Conservation (phyloP, 176 grass and related monocot species). For the Paspalum vaginatum region DNA sequence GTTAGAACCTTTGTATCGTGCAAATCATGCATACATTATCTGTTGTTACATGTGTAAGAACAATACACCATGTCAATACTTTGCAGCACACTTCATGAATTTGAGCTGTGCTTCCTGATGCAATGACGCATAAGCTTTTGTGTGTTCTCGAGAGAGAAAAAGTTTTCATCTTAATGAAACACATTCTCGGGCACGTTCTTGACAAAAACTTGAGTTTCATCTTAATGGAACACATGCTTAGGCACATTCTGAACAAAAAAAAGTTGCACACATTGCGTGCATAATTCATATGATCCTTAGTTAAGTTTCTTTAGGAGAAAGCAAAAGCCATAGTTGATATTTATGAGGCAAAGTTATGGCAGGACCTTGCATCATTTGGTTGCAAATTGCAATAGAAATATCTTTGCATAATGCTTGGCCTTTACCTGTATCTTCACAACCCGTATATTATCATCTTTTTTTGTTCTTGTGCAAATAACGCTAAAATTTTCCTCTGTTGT, state of each 20-base stretch:
- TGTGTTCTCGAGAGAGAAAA: not conserved
- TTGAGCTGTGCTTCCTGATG: not conserved
- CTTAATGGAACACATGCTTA: no score
- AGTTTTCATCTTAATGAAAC: not conserved
- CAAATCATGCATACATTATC: constrained; percentile 1
- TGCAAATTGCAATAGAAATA: not conserved
- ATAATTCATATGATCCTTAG: constrained; percentile 4
- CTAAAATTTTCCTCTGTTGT: constrained; percentile 24
- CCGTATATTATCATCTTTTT: not conserved
- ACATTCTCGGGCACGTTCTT: no score
- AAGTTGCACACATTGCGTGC: not conserved
- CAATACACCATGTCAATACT: not conserved
- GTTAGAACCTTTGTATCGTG: constrained; percentile 23
- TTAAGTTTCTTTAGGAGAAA: not conserved
- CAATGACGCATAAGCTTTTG: not conserved
- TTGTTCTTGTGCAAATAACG: constrained; percentile 9
- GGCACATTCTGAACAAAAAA: no score
- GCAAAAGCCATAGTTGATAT: constrained; percentile 3
- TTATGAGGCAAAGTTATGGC: not conserved
- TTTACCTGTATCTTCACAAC: constrained; percentile 22
- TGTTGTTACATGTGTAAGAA: not conserved
- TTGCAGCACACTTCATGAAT: not conserved
- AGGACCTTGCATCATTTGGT: not conserved
- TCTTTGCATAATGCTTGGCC: not conserved
- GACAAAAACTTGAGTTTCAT: no score